Evolutionary conservation across 352 stramenopile genomes (phyloP).

Genomic region (Phytopythium litorale): DNA sequence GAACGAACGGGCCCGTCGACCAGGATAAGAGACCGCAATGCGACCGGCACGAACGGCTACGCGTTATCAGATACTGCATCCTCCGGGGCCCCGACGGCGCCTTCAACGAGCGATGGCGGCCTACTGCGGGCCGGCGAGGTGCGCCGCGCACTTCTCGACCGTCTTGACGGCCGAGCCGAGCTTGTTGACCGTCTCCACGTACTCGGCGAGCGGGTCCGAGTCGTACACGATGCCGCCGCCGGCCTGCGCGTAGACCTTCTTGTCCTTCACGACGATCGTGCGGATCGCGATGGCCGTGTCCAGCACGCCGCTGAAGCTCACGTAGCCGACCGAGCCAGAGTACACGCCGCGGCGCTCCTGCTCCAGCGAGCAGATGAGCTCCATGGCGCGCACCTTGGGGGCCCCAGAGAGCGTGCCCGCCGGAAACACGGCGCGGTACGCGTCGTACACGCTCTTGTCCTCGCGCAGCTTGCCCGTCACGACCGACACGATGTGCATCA

Average conservation of each 20-base stretch:
- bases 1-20: no score
- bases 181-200: constrained; percentile 90
- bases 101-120: no score
- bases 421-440: constrained; percentile 87
- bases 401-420: constrained; percentile 85
- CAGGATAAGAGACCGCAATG: no score
- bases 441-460: constrained; percentile 85
- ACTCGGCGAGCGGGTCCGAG: constrained; percentile 83
- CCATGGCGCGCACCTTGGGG: constrained; percentile 88
- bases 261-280: constrained; percentile 80
- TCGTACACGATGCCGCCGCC: constrained; percentile 89
- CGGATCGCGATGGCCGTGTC: constrained; percentile 89
- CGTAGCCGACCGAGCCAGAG: constrained; percentile 84
- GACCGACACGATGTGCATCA: constrained; percentile 91
- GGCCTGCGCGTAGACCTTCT: constrained; percentile 80
- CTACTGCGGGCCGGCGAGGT: constrained; percentile 21
- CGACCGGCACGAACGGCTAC: no score
- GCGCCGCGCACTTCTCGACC: constrained; percentile 69
- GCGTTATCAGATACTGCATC: no score
- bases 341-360: constrained; percentile 81
- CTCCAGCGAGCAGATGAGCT: constrained; percentile 86
- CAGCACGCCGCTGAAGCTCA: constrained; percentile 82
- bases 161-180: constrained; percentile 79
- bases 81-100: no score
- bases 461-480: constrained; percentile 79